phyloP scores from a whole-genome alignment of 2,329 filamentous ascomycete genomes.

The Paecilomyces niveus region DNA sequence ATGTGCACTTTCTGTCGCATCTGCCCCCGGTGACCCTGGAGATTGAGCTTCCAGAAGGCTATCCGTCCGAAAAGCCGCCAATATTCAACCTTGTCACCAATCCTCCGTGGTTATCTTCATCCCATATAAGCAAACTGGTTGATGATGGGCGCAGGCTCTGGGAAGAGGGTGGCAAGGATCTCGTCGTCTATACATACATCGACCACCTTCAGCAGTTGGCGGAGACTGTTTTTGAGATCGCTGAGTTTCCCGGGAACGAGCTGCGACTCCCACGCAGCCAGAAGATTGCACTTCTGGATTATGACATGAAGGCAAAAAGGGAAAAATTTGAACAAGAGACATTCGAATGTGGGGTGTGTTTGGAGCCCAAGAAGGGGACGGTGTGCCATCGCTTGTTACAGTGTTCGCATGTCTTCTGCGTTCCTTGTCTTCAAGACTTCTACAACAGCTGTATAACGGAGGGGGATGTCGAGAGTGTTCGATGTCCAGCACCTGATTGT shows the following conservation, averaged over 20 bases:
- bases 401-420: slow-evolving; percentile 88
- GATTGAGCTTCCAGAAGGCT: slow-evolving; percentile 48
- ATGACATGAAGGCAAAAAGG: slow-evolving; percentile 66
- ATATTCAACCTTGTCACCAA: slow-evolving; percentile 41
- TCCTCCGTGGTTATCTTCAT: slow-evolving; percentile 47
- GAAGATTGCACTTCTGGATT: slow-evolving; percentile 68
- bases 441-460: slow-evolving; percentile 83
- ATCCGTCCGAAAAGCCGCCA: slow-evolving; percentile 49
- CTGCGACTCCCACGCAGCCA: slow-evolving; percentile 43
- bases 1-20: slow-evolving; percentile 45
- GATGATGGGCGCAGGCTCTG: slow-evolving; percentile 46
- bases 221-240: slow-evolving; percentile 48
- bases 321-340: slow-evolving; percentile 74
- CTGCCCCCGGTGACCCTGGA: slow-evolving; percentile 50
- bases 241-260: slow-evolving; percentile 29
- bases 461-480: slow-evolving; percentile 71
- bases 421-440: slow-evolving; percentile 78
- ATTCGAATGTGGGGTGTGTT: slow-evolving; percentile 79
- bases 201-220: slow-evolving; percentile 53
- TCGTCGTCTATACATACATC: slow-evolving; percentile 54
- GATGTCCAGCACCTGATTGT: slow-evolving; percentile 74
- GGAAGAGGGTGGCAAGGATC: slow-evolving; percentile 53
- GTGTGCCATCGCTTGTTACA: slow-evolving; percentile 74
- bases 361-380: slow-evolving; percentile 85
- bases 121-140: slow-evolving; percentile 38